Conservation (phyloP, 441 rosid species). For the Mallotus japonicus region DNA sequence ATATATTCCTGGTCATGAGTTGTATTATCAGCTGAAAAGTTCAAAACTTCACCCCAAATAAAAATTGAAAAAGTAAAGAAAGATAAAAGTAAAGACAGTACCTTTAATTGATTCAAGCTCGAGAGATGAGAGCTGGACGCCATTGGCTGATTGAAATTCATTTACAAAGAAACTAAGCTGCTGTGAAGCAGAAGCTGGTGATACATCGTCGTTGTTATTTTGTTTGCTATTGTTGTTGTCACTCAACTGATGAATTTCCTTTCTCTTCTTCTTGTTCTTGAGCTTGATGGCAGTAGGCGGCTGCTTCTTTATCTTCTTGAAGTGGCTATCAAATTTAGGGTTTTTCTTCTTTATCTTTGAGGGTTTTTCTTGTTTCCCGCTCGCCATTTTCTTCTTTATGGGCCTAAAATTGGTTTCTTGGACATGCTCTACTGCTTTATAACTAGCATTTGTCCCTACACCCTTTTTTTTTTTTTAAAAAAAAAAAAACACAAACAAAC, state of each 20-base stretch:
- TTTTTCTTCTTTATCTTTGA: conserved; percentile 12
- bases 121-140: conserved; percentile 57
- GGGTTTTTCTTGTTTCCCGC: conserved; percentile 30
- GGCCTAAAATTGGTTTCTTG: neutral
- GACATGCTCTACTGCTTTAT: neutral
- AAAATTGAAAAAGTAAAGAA: neutral
- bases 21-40: neutral
- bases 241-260: conserved; percentile 8
- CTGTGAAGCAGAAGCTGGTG: conserved; percentile 37
- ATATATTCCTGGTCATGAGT: too few relatives aligned
- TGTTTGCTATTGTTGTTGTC: neutral
- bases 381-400: conserved; percentile 31
- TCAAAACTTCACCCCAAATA: neutral
- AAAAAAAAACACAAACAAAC: too few relatives aligned
- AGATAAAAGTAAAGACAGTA: conserved; percentile 9
- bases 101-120: conserved; percentile 74
- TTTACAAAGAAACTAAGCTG: conserved; percentile 58
- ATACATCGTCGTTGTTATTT: neutral
- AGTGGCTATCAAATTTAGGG: conserved; percentile 6
- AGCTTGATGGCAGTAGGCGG: neutral
- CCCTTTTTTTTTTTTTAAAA: too few relatives aligned
- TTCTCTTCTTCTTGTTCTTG: neutral
- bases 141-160: conserved; percentile 59
- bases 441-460: too few relatives aligned
- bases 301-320: conserved; percentile 19